Evolutionary conservation across 768 basidiomycete genomes (phyloP).

Genomic region (Mycena maculata): DNA sequence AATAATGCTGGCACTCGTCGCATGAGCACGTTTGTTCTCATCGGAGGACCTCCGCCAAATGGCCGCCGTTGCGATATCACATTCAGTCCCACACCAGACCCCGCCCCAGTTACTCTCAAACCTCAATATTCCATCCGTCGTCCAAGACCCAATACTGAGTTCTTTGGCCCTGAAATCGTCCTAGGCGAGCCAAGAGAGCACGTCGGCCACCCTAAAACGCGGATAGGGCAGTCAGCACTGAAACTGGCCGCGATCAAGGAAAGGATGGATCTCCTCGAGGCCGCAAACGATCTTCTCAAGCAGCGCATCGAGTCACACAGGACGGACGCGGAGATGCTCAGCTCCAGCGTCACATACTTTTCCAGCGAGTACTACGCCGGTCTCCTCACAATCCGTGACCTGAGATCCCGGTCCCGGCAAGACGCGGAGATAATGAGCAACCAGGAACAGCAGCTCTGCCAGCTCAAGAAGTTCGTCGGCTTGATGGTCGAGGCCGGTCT

Average conservation of each 20-base stretch:
- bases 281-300: conserved; percentile 38
- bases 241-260: conserved; percentile 29
- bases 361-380: conserved; percentile 43
- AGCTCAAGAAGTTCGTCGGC: conserved; percentile 49
- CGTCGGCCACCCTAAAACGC: conserved; percentile 21
- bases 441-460: conserved; percentile 43
- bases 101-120: conserved; percentile 16
- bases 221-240: conserved; percentile 19
- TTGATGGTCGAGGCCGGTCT: conserved; percentile 51
- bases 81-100: background rate
- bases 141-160: conserved; percentile 21
- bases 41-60: background rate
- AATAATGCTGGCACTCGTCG: background rate
- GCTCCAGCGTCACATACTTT: conserved; percentile 40
- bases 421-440: conserved; percentile 42
- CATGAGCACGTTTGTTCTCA: background rate
- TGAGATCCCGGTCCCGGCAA: conserved; percentile 34
- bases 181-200: conserved; percentile 23
- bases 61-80: background rate
- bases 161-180: conserved; percentile 9
- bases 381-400: conserved; percentile 42
- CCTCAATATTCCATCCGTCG: conserved; percentile 24
- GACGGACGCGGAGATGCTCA: conserved; percentile 36
- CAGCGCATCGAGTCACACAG: conserved; percentile 30
- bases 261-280: conserved; percentile 40